A percentile compares a stretch with the other conserved stretches of the same genome.
Conservation (phyloP, 2,329 filamentous ascomycete species). For the Diaporthe sp. region DNA sequence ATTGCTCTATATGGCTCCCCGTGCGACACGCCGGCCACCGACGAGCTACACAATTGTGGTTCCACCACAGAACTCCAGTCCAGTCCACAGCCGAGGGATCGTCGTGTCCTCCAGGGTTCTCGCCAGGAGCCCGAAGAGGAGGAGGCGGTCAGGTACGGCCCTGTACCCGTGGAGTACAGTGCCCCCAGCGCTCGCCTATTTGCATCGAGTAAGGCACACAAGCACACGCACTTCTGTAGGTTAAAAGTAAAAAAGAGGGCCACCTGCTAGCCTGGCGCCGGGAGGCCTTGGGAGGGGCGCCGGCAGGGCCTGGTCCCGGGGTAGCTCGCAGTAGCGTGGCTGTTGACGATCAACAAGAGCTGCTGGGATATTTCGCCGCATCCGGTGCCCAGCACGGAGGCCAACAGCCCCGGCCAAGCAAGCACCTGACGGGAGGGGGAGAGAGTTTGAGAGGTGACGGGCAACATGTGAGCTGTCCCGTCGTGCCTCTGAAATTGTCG, state of each 20-base stretch:
- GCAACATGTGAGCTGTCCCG: background rate
- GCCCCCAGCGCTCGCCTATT: background rate
- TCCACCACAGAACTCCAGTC: slow-evolving; percentile 2
- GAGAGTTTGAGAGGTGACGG: background rate
- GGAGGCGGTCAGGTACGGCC: background rate
- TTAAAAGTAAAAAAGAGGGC: background rate
- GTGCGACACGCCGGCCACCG: slow-evolving; percentile 17
- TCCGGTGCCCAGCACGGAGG: slow-evolving; percentile 6
- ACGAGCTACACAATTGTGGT: slow-evolving; percentile 9
- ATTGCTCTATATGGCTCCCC: background rate
- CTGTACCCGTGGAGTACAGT: background rate
- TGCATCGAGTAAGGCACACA: slow-evolving; percentile 21
- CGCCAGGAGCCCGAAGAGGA: background rate
- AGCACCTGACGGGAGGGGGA: background rate
- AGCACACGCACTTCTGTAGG: background rate
- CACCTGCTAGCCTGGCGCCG: slow-evolving; percentile 12
- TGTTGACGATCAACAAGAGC: background rate
- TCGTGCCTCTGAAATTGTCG: background rate
- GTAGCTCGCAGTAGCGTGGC: slow-evolving; percentile 18
- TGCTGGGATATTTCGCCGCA: slow-evolving; percentile 23
- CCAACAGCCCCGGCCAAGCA: background rate
- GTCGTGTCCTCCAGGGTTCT: background rate
- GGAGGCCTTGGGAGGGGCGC: slow-evolving; percentile 1
- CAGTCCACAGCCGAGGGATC: slow-evolving; percentile 7
- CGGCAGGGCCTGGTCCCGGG: slow-evolving; percentile 5